Evolutionary conservation across 192 early-diverging fungal species (phyloP).

Genomic region (Linderina pennispora): DNA sequence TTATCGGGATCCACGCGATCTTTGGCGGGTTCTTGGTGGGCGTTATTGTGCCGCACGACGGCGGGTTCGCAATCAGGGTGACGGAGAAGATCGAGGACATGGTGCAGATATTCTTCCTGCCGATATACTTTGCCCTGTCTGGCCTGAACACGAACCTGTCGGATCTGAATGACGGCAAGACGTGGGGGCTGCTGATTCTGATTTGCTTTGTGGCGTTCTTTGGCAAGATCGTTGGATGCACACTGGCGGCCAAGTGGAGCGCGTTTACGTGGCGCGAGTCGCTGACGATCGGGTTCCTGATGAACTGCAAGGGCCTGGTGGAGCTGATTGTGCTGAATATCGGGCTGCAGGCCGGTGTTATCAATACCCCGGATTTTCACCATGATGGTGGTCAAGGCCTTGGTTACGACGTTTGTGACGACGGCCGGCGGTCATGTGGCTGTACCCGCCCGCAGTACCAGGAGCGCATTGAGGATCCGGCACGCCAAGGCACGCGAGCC

Average conservation of each 20-base stretch:
- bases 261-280: slow-evolving; percentile 81
- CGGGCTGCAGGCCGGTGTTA: slow-evolving; percentile 76
- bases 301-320: slow-evolving; percentile 96
- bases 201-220: slow-evolving; percentile 69
- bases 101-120: slow-evolving; percentile 78
- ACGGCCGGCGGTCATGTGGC: slow-evolving; percentile 62
- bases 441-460: slow-evolving; percentile 75
- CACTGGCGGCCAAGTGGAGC: slow-evolving; percentile 55
- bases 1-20: slow-evolving; percentile 87
- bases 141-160: slow-evolving; percentile 86
- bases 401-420: slow-evolving; percentile 87
- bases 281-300: slow-evolving; percentile 76
- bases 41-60: slow-evolving; percentile 81
- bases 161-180: slow-evolving; percentile 57
- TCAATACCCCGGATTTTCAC: slow-evolving; percentile 64
- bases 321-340: slow-evolving; percentile 96
- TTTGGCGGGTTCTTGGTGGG: slow-evolving; percentile 92
- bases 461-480: slow-evolving; percentile 26
- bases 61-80: slow-evolving; percentile 78
- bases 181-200: slow-evolving; percentile 76
- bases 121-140: slow-evolving; percentile 90
- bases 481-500: slow-evolving; percentile 6
- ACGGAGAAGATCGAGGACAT: slow-evolving; percentile 94
- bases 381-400: slow-evolving; percentile 75
- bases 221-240: slow-evolving; percentile 86